Evolutionary conservation across 805 yeast species (phyloP), one percentile per base, ranked within the genome.

Genomic region (Ogataea glucozyma): DNA sequence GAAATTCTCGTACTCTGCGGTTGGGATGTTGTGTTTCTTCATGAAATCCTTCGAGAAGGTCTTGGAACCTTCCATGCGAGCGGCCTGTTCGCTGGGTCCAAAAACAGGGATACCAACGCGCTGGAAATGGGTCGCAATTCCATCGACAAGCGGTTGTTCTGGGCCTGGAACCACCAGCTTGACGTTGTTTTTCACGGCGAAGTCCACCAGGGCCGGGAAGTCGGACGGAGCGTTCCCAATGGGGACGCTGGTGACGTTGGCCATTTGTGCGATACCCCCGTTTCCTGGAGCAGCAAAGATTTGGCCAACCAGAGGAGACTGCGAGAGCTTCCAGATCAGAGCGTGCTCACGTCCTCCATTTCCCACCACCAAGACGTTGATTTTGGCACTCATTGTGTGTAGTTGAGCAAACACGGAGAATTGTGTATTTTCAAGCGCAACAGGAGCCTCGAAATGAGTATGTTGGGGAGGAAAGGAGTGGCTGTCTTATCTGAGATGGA

Each of bases 291-390:
- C 96, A 43, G 91, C 96, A 58, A 63, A 95, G 53, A 95, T 83
- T 46, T 78, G 75, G 47, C 69, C 67, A 26, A 89, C 96, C 33
- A 76, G 65, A 27, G 79, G 68, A 26, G 97, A 88, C 66, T 89
- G 91, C 22, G 85, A 70, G 51, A 93, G 75, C 61, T 85, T 87
- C 97, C 97, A 90, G 12, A 88, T 86, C 48, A 93, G 75, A 41
- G 98, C 98, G 65, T 93, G 97, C 69, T 93, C 99, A 73, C 99
- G 89, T 54, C 99, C 99, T 64, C 99, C 99, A 69, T 86, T 88
- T 59, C 99, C 99, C 54, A 93, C 77, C 52, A 93, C 83, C 48
- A 93, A 80, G 53, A 93, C 67, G 64, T 85, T 88, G 32, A 56
- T 51, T 40, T 57, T 58, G 13, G 51, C 51, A 31, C 51, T 38